Conservation (phyloP, 108 stramenopile species). For the Nitzschia inconspicua region DNA sequence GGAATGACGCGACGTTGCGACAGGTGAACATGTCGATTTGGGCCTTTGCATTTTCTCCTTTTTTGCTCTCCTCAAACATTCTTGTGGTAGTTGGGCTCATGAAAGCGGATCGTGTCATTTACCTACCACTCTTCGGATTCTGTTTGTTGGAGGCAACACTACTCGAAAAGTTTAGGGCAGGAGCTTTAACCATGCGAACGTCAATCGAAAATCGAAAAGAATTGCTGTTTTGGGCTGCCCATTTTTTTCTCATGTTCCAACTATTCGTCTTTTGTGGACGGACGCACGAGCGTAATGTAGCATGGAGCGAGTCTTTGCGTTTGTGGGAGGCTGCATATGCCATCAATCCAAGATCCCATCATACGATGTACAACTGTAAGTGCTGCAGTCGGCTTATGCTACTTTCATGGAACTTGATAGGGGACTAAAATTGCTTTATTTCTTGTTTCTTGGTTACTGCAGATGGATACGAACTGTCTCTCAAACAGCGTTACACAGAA, state of each 20-base stretch:
- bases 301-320: constrained; percentile 40
- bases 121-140: constrained; percentile 50
- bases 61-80: constrained; percentile 45
- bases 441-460: too few species aligned
- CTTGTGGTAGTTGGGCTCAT: constrained; percentile 56
- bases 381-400: too few species aligned
- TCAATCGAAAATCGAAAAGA: constrained; percentile 7
- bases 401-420: too few species aligned
- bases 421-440: too few species aligned
- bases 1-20: constrained; percentile 11
- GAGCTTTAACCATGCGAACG: constrained; percentile 13
- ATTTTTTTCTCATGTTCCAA: constrained; percentile 36
- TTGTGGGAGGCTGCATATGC: constrained; percentile 43
- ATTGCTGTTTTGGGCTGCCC: constrained; percentile 19
- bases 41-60: constrained; percentile 43
- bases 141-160: constrained; percentile 39
- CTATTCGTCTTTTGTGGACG: constrained; percentile 23
- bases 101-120: constrained; percentile 63
- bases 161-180: constrained; percentile 14
- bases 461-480: constrained; percentile 54
- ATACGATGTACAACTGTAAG: constrained; percentile 59
- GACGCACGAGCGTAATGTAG: constrained; percentile 46
- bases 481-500: constrained; percentile 42
- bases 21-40: constrained; percentile 30
- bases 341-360: constrained; percentile 42